These are phyloP conservation scores for Cucumis hystrix DNA, from an alignment of 306 rosid genomes.

Conservation along the genomic window DNA sequence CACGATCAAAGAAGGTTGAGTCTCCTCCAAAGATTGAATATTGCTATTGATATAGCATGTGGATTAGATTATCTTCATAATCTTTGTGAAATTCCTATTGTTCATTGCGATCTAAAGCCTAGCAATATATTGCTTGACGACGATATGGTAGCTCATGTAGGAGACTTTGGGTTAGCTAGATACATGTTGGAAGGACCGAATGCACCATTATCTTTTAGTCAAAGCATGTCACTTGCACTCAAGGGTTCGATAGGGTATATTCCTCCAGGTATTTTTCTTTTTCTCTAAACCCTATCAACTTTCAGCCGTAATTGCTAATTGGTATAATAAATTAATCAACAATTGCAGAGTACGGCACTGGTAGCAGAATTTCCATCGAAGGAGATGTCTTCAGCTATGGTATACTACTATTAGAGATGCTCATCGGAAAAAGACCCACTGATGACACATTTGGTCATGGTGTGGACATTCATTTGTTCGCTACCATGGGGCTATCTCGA, in stretches of 20 bases:
- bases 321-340: background rate
- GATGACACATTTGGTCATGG: conserved; percentile 9
- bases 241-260: conserved; percentile 25
- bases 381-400: conserved; percentile 31
- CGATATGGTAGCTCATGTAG: conserved; percentile 18
- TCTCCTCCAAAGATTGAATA: conserved; percentile 15
- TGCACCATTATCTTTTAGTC: background rate
- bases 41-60: conserved; percentile 22
- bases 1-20: conserved; percentile 1
- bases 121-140: conserved; percentile 18
- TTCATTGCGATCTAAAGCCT: conserved; percentile 29
- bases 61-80: conserved; percentile 25
- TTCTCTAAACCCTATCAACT: background rate
- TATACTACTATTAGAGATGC: conserved; percentile 13
- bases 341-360: conserved; percentile 17
- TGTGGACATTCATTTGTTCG: conserved; percentile 12
- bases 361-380: conserved; percentile 11
- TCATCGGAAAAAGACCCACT: conserved; percentile 17
- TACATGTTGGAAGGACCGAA: conserved; percentile 3
- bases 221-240: background rate
- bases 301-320: background rate
- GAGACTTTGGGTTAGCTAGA: conserved; percentile 23
- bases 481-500: conserved; percentile 4
- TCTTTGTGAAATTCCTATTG: conserved; percentile 15
- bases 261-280: conserved; percentile 18